Percentiles rank a stretch among this genome's conserved stretches.
These are phyloP conservation scores for Pachyrhizus erosus DNA, from an alignment of 306 rosid species.

Conservation along the genomic window DNA sequence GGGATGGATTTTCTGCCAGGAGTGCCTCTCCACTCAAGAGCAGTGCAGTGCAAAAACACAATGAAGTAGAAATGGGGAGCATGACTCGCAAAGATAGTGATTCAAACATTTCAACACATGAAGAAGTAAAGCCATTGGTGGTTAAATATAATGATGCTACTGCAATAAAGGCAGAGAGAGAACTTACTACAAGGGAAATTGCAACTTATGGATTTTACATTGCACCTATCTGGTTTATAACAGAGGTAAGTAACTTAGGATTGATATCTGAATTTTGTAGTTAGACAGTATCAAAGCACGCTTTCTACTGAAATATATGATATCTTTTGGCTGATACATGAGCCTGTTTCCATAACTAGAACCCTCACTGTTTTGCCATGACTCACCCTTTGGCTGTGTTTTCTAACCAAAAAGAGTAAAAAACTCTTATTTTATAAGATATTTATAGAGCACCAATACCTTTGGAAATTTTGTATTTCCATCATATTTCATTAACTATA, in stretches of 20 bases:
- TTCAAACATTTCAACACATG: slow-evolving; percentile 57
- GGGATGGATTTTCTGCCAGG: slow-evolving; percentile 47
- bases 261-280: neutral
- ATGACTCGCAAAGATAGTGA: slow-evolving; percentile 74
- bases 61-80: slow-evolving; percentile 63
- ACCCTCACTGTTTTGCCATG: too few relatives aligned
- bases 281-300: slow-evolving; percentile 32
- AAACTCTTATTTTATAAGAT: too few relatives aligned
- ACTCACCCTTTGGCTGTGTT: too few relatives aligned
- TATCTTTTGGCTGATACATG: neutral
- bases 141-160: slow-evolving; percentile 59
- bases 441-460: too few relatives aligned
- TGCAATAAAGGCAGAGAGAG: slow-evolving; percentile 55
- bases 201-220: slow-evolving; percentile 88
- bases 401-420: too few relatives aligned
- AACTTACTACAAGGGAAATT: slow-evolving; percentile 67
- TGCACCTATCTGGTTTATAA: slow-evolving; percentile 95
- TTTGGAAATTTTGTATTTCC: too few relatives aligned
- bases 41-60: slow-evolving; percentile 54
- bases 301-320: slow-evolving; percentile 6
- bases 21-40: slow-evolving; percentile 53
- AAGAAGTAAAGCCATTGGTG: slow-evolving; percentile 74
- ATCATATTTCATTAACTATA: too few relatives aligned
- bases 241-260: slow-evolving; percentile 73
- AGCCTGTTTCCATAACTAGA: too few relatives aligned